Evolutionary conservation across 306 rosid genomes (phyloP), one percentile per base, ranked within the genome.

Genomic region (Pterocarpus macrocarpus): DNA sequence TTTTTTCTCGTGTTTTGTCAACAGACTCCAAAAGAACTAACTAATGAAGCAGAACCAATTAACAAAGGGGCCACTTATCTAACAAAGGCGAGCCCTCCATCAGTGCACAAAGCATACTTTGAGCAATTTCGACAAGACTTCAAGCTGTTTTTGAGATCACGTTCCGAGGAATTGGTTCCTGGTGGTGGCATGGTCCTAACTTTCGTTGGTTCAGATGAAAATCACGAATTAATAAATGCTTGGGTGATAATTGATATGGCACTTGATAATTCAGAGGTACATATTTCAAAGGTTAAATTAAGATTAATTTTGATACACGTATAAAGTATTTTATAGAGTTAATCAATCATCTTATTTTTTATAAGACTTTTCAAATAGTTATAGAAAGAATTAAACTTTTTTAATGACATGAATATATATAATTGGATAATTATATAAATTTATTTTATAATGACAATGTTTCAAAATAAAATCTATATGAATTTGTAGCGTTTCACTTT

Each of bases 181-280:
- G 84, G 81, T 1, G 92, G 94, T 2, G n/a, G 71, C 2, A 79
- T 90, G 89, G 83, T 87, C 7, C 81, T 88, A 2, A 4, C 2
- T 47, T 47, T 62, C 1, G 15, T 15, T 61, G 86, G 87, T 2
- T 76, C 84, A 34, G n/a, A 13, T 12, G n/a, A 15, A 76, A 10
- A 4, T 63, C 13, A 90, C 4, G 52, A 85, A 22, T 75, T 82
- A 5, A 47, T 7, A 2, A 64, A 12, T 49, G 17, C 69, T 16
- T 63, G 34, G 28, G 89, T 38, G 17, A 8, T 75, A 1, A 30
- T 89, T 11, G 88, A 86, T 12, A 13, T 43, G 13, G 85, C 81
- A 64, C 84, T 91, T 2, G 56, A 77, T 13, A 83, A 88, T 64
- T 49, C 12, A 17, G 86, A 91, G 87, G 95, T 89, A 62, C 14